Percentiles rank a stretch among this genome's conserved stretches.
These are phyloP conservation scores for Tetrahymena malaccensis DNA, from an alignment of 73 alveolate genomes.

Conservation along the genomic window DNA sequence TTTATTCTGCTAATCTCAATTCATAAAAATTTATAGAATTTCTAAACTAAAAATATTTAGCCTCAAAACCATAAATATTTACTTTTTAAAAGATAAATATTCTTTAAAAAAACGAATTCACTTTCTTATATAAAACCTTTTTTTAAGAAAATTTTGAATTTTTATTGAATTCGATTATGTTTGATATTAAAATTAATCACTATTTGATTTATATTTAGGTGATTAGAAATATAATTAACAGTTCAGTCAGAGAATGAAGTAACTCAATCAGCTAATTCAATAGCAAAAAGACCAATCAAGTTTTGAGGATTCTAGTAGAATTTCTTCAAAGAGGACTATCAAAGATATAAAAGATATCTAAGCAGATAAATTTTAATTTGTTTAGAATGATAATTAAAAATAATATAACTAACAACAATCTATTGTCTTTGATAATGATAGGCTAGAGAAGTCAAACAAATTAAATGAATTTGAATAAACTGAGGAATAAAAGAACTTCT, in stretches of 20 bases:
- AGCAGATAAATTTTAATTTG: background rate
- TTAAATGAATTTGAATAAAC: background rate
- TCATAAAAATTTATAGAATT: too few relatives aligned
- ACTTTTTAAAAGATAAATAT: too few relatives aligned
- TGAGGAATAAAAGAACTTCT: background rate
- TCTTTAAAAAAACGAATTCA: too few relatives aligned
- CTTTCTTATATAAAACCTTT: too few relatives aligned
- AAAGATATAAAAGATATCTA: background rate
- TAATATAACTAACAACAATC: background rate
- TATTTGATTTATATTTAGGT: background rate
- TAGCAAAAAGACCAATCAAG: background rate
- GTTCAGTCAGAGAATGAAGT: background rate
- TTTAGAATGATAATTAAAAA: background rate
- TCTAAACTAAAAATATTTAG: too few relatives aligned
- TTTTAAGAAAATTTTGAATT: too few relatives aligned
- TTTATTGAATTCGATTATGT: too few relatives aligned
- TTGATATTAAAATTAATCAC: too few relatives aligned
- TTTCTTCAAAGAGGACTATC: background rate
- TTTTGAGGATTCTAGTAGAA: background rate
- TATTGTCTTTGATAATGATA: background rate
- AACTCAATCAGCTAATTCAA: background rate
- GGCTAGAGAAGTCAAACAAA: background rate
- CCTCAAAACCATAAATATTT: too few relatives aligned
- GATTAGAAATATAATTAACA: background rate
- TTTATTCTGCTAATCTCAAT: too few relatives aligned